Percentiles rank a stretch among this genome's conserved stretches.
phyloP scores from a whole-genome alignment of 2,329 filamentous ascomycete genomes.

The Dothistroma septosporum region DNA sequence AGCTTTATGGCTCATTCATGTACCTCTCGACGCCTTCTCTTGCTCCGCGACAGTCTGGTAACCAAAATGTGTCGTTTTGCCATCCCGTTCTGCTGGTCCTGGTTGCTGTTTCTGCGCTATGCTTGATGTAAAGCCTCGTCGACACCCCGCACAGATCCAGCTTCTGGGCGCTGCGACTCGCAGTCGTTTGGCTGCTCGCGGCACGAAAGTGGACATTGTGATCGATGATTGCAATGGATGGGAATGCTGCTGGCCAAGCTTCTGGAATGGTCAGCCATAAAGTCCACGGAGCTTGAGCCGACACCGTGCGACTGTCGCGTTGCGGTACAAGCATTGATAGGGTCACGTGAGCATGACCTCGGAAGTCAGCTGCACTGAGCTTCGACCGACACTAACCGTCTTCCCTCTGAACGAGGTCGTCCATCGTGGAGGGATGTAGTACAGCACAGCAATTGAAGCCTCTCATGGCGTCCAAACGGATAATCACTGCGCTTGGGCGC shows the following conservation, averaged over 20 bases:
- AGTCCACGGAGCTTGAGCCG: neutral
- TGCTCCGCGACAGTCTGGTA: slow-evolving; percentile 79
- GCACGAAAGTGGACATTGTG: slow-evolving; percentile 24
- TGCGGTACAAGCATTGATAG: too few species aligned
- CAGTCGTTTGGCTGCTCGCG: slow-evolving; percentile 33
- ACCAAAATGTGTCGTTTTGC: slow-evolving; percentile 80
- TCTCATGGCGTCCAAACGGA: slow-evolving; percentile 16
- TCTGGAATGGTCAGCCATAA: neutral
- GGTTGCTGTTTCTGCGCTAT: slow-evolving; percentile 32
- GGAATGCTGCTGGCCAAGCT: neutral
- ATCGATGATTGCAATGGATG: neutral
- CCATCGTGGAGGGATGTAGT: neutral
- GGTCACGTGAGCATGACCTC: neutral
- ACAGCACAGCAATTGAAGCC: neutral
- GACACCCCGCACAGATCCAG: slow-evolving; percentile 26
- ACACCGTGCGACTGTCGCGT: too few species aligned
- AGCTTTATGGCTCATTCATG: neutral
- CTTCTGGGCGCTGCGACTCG: slow-evolving; percentile 19
- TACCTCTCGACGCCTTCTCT: slow-evolving; percentile 68
- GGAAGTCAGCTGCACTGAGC: slow-evolving; percentile 1
- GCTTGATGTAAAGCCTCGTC: slow-evolving; percentile 20
- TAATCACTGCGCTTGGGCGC: slow-evolving; percentile 9
- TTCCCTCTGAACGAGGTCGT: neutral
- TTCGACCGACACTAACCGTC: slow-evolving; percentile 6
- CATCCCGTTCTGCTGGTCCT: slow-evolving; percentile 32